A percentile compares a stretch with the other conserved stretches of the same genome.
These are phyloP conservation scores for Zygoascus bituminiphila DNA, from an alignment of 805 yeast species.

Conservation along the genomic window DNA sequence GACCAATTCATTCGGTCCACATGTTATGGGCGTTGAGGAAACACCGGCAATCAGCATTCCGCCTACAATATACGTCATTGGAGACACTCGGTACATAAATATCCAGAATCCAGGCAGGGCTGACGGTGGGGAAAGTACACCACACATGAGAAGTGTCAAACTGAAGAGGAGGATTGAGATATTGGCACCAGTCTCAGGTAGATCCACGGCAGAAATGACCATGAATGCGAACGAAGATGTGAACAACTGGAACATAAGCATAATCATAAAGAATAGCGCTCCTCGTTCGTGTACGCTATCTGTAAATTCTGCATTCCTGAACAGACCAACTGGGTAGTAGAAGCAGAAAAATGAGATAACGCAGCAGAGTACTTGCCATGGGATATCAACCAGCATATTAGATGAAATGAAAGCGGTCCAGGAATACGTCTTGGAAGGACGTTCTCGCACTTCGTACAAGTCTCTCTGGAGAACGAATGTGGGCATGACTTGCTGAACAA, in stretches of 20 bases:
- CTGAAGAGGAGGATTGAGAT: constrained; percentile 48
- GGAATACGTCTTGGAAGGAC: constrained; percentile 62
- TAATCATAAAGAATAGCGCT: constrained; percentile 29
- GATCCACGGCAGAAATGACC: constrained; percentile 50
- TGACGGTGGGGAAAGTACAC: constrained; percentile 50
- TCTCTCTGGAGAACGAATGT: constrained; percentile 51
- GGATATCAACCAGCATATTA: constrained; percentile 50
- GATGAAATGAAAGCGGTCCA: constrained; percentile 54
- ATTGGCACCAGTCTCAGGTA: constrained; percentile 56
- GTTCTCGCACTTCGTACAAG: constrained; percentile 61
- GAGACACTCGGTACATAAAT: constrained; percentile 71
- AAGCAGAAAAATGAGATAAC: constrained; percentile 47
- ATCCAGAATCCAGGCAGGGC: constrained; percentile 78
- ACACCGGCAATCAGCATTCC: constrained; percentile 44
- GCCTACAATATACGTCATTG: constrained; percentile 59
- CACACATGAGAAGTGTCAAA: constrained; percentile 56
- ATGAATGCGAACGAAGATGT: constrained; percentile 47
- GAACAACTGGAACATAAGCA: constrained; percentile 42
- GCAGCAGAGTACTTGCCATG: constrained; percentile 44
- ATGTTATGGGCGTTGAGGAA: constrained; percentile 44
- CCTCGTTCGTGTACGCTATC: constrained; percentile 44
- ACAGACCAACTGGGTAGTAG: constrained; percentile 41
- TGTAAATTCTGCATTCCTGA: constrained; percentile 36
- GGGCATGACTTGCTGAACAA: constrained; percentile 55
- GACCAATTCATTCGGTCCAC: constrained; percentile 42